phyloP scores from a whole-genome alignment of 2,329 filamentous ascomycete genomes.

The Exophiala dermatitidis region DNA sequence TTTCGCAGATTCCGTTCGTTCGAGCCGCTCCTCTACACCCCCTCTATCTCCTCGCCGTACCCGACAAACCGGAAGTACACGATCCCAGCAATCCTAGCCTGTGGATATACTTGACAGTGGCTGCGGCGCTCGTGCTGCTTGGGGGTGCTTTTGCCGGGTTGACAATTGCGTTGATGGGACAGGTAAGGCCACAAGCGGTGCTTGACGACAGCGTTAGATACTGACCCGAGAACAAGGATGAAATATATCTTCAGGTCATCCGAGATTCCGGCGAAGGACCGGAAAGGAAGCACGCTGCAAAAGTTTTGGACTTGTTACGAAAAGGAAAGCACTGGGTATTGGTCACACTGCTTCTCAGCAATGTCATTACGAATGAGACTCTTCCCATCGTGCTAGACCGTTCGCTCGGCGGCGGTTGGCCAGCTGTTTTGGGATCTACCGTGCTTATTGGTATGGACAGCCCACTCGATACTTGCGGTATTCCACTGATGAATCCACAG shows the following conservation, averaged over 20 bases:
- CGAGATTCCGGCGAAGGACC: conserved; percentile 73
- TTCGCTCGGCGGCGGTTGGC: conserved; percentile 87
- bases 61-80: conserved; percentile 39
- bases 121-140: conserved; percentile 71
- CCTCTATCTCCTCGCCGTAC: conserved; percentile 18
- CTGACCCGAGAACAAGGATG: conserved; percentile 54
- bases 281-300: conserved; percentile 79
- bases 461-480: background rate
- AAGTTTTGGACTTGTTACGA: conserved; percentile 70
- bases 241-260: conserved; percentile 94
- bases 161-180: conserved; percentile 62
- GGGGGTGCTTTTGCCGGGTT: conserved; percentile 92
- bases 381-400: conserved; percentile 90
- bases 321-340: conserved; percentile 97
- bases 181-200: conserved; percentile 34
- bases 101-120: conserved; percentile 75
- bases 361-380: conserved; percentile 97
- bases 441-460: conserved; percentile 71
- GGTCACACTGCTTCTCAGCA: conserved; percentile 85
- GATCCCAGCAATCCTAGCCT: conserved; percentile 57
- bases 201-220: background rate
- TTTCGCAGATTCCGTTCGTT: conserved; percentile 35
- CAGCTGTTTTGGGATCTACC: conserved; percentile 87
- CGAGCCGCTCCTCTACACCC: conserved; percentile 33
- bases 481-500: conserved; percentile 41